Evolutionary conservation across 78 protist species (phyloP), one percentile per base, ranked within the genome.

Genomic region (Andalucia godoyi): DNA sequence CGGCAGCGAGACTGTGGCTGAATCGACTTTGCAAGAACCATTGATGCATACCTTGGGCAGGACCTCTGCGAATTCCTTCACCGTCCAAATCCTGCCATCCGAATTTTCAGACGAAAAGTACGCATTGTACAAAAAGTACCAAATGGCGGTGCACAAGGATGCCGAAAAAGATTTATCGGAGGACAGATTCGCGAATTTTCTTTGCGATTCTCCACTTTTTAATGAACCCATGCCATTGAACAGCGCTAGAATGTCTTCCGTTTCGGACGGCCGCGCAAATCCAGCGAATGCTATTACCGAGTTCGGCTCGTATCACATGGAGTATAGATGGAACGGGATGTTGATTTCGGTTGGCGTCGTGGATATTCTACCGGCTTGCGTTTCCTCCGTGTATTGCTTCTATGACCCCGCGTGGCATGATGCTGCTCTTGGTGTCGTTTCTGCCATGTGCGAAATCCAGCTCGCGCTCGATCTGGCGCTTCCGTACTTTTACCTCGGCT

Each of bases 251-350:
- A 23, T 23, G 45, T 8, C 45, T 12, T 58, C 34, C 45, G 9
- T 23, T 8, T 23, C 25, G 45, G 18, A 41, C 41, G n/a, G n/a
- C n/a, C n/a, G n/a, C n/a, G n/a, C n/a, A n/a, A n/a, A n/a, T n/a
- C 39, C 34, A 18, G 64, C 34, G 45, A 13, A 58, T 30, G 25
- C 64, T 58, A 25, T 41, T 7, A 15, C 34, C 10, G 10, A 7
- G 64, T 10, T 8, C 17, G 64, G 45, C 9, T 36, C 64, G 39
- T 58, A 41, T 23, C 64, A 58, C 64, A n/a, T 58, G 30, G 64
- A 58, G 45, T 58, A 58, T 23, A 8, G 10, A 6, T 6, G 25
- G n/a, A 40, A 58, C 10, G 64, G 39, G 33, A 6, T 7, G 10
- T 23, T 58, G 7, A 36, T 58, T 12, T 36, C 34, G 64, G 64